A percentile compares a stretch with the other conserved stretches of the same genome.
phyloP scores from a whole-genome alignment of 2,329 filamentous ascomycete genomes.

The Colletotrichum sp. region DNA sequence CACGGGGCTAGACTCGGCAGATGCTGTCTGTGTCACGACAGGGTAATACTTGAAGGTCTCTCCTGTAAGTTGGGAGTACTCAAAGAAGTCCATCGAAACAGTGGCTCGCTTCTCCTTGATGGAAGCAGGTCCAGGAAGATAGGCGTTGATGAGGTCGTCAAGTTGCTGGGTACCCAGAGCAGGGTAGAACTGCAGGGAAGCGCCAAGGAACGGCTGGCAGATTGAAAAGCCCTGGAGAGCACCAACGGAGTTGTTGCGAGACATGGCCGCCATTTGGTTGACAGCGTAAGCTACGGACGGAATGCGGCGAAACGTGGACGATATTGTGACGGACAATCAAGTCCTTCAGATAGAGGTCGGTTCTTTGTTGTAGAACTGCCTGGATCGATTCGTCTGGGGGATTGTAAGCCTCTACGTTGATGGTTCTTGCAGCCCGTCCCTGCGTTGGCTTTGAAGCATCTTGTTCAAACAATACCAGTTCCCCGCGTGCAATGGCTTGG shows the following conservation, averaged over 20 bases:
- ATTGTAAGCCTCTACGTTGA: background rate
- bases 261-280: conserved; percentile 37
- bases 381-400: background rate
- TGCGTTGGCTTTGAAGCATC: background rate
- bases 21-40: conserved; percentile 50
- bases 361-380: background rate
- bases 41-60: conserved; percentile 66
- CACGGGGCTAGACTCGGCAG: conserved; percentile 45
- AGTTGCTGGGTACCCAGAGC: conserved; percentile 66
- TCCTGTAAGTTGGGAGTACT: conserved; percentile 56
- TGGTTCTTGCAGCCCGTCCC: background rate
- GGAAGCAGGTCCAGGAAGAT: conserved; percentile 56
- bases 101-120: conserved; percentile 63
- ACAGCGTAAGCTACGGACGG: background rate
- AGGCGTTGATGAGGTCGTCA: conserved; percentile 62
- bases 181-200: conserved; percentile 68
- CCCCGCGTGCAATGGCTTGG: background rate
- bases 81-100: conserved; percentile 64
- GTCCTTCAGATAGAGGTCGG: background rate
- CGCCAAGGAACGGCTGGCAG: conserved; percentile 61
- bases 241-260: conserved; percentile 35
- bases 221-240: conserved; percentile 59
- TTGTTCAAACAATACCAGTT: background rate
- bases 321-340: background rate
- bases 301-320: background rate